Conservation (phyloP, 495 filamentous ascomycete species). For the Tuber umbilicatum region DNA sequence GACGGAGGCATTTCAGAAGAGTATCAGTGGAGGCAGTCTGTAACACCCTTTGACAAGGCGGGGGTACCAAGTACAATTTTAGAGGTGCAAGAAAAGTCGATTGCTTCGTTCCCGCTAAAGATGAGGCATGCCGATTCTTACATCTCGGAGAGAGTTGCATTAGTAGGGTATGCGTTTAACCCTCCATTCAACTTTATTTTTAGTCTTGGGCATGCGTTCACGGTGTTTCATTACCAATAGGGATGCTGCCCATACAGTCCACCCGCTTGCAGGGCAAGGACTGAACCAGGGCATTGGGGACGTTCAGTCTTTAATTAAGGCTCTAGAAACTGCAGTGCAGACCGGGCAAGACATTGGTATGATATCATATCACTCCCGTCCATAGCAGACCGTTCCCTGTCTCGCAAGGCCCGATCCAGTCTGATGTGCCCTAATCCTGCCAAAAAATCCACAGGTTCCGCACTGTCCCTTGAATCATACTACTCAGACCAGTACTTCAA, state of each 20-base stretch:
- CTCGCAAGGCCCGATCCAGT: neutral
- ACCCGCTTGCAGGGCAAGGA: conserved; percentile 90
- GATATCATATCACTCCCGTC: conserved; percentile 6
- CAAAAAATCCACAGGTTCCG: conserved; percentile 30
- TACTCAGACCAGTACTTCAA: conserved; percentile 66
- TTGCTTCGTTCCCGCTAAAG: conserved; percentile 83
- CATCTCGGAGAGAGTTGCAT: conserved; percentile 75
- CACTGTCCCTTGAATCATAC: conserved; percentile 71
- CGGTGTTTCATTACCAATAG: conserved; percentile 19
- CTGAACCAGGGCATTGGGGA: conserved; percentile 90
- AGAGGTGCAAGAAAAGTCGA: conserved; percentile 67
- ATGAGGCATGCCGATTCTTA: conserved; percentile 90
- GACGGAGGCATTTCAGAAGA: conserved; percentile 62
- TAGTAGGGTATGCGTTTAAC: conserved; percentile 55
- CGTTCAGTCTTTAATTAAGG: conserved; percentile 64
- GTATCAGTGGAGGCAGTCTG: conserved; percentile 69
- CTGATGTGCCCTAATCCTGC: neutral
- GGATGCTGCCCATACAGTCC: conserved; percentile 90
- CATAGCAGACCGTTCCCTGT: neutral
- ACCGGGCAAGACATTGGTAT: conserved; percentile 80
- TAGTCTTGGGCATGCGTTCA: conserved; percentile 3
- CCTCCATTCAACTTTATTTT: neutral
- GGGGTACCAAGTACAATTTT: conserved; percentile 53
- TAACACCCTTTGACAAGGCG: conserved; percentile 52
- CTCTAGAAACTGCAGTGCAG: conserved; percentile 66